phyloP scores from a whole-genome alignment of 2,329 filamentous ascomycete species.

The Trichoderma harzianum region DNA sequence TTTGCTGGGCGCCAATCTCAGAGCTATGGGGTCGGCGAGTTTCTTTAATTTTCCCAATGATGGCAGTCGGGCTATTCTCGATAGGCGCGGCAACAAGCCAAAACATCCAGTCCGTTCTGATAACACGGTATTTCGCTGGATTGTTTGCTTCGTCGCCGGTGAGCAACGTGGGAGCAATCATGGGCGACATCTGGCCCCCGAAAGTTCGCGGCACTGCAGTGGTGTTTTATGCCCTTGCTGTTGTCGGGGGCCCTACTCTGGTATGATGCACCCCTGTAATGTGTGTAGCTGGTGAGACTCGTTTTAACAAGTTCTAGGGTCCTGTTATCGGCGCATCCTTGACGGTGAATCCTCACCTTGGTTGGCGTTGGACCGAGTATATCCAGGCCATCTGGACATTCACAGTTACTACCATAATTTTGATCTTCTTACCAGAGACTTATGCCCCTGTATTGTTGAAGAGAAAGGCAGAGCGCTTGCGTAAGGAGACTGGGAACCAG shows the following conservation, averaged over 20 bases:
- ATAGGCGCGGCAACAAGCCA: slow-evolving; percentile 55
- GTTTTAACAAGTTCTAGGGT: not conserved
- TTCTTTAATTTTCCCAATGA: slow-evolving; percentile 35
- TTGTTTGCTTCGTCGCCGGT: slow-evolving; percentile 58
- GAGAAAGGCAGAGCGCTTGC: slow-evolving; percentile 51
- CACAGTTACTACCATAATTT: slow-evolving; percentile 45
- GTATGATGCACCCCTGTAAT: slow-evolving; percentile 25
- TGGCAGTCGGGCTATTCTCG: slow-evolving; percentile 55
- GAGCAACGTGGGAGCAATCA: slow-evolving; percentile 58
- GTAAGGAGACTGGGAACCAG: slow-evolving; percentile 54
- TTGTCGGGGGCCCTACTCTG: slow-evolving; percentile 52
- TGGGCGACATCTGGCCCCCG: slow-evolving; percentile 57
- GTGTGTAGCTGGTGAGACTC: no score
- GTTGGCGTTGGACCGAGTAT: slow-evolving; percentile 50
- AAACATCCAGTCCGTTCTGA: slow-evolving; percentile 56
- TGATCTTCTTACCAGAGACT: slow-evolving; percentile 55
- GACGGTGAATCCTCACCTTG: slow-evolving; percentile 32
- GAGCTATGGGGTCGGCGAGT: slow-evolving; percentile 53
- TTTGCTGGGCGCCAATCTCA: slow-evolving; percentile 51
- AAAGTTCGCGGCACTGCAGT: slow-evolving; percentile 56
- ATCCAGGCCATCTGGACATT: slow-evolving; percentile 56
- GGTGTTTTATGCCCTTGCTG: slow-evolving; percentile 57
- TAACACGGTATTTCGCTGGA: slow-evolving; percentile 63
- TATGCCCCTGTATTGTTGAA: slow-evolving; percentile 55
- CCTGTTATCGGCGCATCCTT: slow-evolving; percentile 40